Evolutionary conservation across 305 asterid species (phyloP).

Genomic region (Rubia tinctorum): DNA sequence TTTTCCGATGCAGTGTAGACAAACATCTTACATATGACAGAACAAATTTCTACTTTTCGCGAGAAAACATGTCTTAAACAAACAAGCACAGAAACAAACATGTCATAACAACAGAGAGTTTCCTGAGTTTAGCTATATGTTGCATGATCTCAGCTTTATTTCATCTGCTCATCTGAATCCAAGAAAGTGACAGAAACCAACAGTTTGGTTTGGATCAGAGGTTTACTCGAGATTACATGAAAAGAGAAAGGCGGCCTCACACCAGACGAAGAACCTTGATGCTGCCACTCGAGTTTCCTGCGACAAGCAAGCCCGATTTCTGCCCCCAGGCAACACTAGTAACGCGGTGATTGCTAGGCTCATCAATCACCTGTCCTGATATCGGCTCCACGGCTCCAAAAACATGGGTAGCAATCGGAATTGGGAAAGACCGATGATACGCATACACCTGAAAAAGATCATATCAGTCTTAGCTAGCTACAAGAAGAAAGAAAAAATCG

Average conservation of each 20-base stretch:
- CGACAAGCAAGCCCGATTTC: conserved; percentile 48
- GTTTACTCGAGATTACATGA: not conserved
- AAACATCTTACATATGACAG: no score
- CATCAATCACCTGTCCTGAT: conserved; percentile 35
- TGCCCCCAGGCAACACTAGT: conserved; percentile 68
- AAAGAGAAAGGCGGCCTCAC: conserved; percentile 13
- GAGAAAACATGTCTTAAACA: no score
- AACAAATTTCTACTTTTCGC: no score
- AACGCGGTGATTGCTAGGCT: conserved; percentile 39
- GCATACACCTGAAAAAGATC: conserved; percentile 49
- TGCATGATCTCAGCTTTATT: not conserved
- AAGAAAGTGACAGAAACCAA: not conserved
- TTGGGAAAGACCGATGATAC: conserved; percentile 51
- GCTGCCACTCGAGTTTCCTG: conserved; percentile 56
- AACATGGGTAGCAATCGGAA: conserved; percentile 49
- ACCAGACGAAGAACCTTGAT: conserved; percentile 43
- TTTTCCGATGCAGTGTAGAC: not conserved
- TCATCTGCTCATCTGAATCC: not conserved
- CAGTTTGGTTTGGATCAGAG: not conserved
- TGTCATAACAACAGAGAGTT: no score
- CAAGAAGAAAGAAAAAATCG: not conserved
- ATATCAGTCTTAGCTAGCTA: not conserved
- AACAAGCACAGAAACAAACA: no score
- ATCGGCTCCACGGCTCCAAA: conserved; percentile 41
- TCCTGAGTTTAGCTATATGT: no score